These are phyloP conservation scores for Massarina eburnea DNA, from an alignment of 2,329 filamentous ascomycete species.

Conservation along the genomic window DNA sequence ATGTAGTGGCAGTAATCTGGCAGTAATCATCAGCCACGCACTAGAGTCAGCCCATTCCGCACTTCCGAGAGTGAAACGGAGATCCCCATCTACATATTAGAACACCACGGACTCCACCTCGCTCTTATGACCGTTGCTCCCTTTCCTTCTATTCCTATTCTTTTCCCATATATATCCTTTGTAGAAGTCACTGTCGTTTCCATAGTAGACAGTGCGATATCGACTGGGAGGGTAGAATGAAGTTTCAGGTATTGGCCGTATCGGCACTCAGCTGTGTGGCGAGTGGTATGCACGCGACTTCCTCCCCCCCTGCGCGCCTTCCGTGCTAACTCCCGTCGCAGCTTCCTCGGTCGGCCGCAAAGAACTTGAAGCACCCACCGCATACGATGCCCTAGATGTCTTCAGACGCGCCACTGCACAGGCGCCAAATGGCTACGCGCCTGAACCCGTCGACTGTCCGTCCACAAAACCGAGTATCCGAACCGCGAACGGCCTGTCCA, in stretches of 20 bases:
- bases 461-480: constrained; percentile 69
- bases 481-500: constrained; percentile 62
- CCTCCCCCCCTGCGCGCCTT: constrained; percentile 1
- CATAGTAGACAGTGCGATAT: no score
- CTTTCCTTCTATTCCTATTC: not conserved
- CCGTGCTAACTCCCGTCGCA: constrained; percentile 18
- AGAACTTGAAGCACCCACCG: constrained; percentile 21
- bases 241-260: constrained; percentile 28
- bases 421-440: constrained; percentile 71
- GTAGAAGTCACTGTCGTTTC: not conserved
- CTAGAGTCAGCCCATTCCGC: not conserved
- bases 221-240: constrained; percentile 31
- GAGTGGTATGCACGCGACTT: constrained; percentile 24
- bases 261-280: constrained; percentile 32
- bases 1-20: no score
- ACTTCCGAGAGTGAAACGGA: not conserved
- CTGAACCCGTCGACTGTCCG: constrained; percentile 69
- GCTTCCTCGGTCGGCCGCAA: constrained; percentile 29
- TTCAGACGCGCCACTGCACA: constrained; percentile 53
- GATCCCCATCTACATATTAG: not conserved
- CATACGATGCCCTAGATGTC: constrained; percentile 16
- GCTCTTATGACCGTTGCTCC: not conserved
- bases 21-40: no score
- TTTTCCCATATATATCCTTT: not conserved
- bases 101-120: not conserved